These are phyloP conservation scores for Ogataea naganishii DNA, from an alignment of 805 yeast species.

Conservation along the genomic window DNA sequence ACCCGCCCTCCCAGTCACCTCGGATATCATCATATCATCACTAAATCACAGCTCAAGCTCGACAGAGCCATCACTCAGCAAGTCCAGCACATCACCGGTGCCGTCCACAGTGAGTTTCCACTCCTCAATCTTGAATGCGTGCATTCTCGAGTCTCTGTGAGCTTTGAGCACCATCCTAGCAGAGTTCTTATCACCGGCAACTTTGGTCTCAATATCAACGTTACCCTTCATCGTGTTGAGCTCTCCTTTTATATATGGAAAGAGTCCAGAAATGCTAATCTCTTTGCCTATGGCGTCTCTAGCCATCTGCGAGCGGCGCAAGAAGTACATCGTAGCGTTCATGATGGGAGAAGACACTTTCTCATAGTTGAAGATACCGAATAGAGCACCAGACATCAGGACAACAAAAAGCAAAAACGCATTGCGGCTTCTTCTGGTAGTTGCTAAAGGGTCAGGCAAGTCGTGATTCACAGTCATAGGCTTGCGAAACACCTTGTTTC, in stretches of 20 bases:
- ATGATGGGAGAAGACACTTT: slow-evolving; percentile 85
- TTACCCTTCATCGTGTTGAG: slow-evolving; percentile 77
- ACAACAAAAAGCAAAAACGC: slow-evolving; percentile 48
- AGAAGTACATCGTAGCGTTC: slow-evolving; percentile 74
- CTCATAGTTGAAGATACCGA: slow-evolving; percentile 84
- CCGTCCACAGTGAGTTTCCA: slow-evolving; percentile 52
- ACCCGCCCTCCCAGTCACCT: too few species aligned
- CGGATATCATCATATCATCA: not conserved
- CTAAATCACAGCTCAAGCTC: slow-evolving; percentile 13
- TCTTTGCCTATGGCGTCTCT: slow-evolving; percentile 61
- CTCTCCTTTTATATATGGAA: slow-evolving; percentile 88
- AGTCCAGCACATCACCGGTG: slow-evolving; percentile 28
- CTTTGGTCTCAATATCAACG: slow-evolving; percentile 64
- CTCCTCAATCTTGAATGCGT: slow-evolving; percentile 48
- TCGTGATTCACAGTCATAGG: slow-evolving; percentile 68
- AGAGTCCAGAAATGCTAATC: slow-evolving; percentile 60
- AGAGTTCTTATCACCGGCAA: slow-evolving; percentile 53
- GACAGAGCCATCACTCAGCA: slow-evolving; percentile 38
- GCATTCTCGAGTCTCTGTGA: slow-evolving; percentile 49
- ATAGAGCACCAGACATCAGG: slow-evolving; percentile 45
- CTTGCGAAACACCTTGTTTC: slow-evolving; percentile 14
- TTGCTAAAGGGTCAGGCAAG: slow-evolving; percentile 71
- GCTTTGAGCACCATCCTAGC: slow-evolving; percentile 62
- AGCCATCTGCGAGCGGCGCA: slow-evolving; percentile 67
- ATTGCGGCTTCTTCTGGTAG: slow-evolving; percentile 38